Evolutionary conservation across 768 basidiomycete genomes (phyloP).

Genomic region (Lepiota brunneoincarnata): DNA sequence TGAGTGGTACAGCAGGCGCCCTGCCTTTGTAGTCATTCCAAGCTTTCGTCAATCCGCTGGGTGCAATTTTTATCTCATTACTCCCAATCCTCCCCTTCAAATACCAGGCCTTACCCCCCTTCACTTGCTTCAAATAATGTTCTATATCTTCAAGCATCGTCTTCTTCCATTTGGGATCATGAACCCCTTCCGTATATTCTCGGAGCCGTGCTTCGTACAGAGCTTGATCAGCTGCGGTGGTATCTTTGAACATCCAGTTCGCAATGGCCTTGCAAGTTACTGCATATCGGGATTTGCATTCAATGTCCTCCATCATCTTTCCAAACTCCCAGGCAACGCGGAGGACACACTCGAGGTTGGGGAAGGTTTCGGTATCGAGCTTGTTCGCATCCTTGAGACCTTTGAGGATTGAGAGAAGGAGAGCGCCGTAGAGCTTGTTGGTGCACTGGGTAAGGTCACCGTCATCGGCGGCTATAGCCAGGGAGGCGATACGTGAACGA

Average conservation of each 20-base stretch:
- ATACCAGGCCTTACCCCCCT: constrained; percentile 27
- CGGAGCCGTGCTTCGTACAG: constrained; percentile 27
- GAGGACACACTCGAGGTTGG: constrained; percentile 31
- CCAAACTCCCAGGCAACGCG: constrained; percentile 24
- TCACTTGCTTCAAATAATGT: constrained; percentile 19
- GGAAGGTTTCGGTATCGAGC: constrained; percentile 27
- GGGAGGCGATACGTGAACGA: not conserved
- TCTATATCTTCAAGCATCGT: constrained; percentile 17
- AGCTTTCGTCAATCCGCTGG: constrained; percentile 23
- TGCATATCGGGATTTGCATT: constrained; percentile 23
- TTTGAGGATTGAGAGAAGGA: constrained; percentile 29
- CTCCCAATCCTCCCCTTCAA: constrained; percentile 21
- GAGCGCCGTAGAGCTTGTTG: constrained; percentile 32
- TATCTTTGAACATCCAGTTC: constrained; percentile 26
- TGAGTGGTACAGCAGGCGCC: constrained; percentile 19
- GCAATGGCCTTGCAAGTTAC: constrained; percentile 33
- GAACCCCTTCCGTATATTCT: constrained; percentile 26
- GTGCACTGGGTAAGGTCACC: constrained; percentile 27
- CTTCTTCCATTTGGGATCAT: constrained; percentile 20
- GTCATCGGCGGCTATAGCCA: constrained; percentile 29
- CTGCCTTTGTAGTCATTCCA: constrained; percentile 40
- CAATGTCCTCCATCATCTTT: constrained; percentile 19
- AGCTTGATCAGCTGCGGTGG: constrained; percentile 23
- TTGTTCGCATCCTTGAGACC: constrained; percentile 26
- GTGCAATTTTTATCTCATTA: constrained; percentile 22